A percentile compares a stretch with the other conserved stretches of the same genome.
Evolutionary conservation across 192 early-diverging fungal species (phyloP).

Genomic region (Rhizoclosmatium globosum): DNA sequence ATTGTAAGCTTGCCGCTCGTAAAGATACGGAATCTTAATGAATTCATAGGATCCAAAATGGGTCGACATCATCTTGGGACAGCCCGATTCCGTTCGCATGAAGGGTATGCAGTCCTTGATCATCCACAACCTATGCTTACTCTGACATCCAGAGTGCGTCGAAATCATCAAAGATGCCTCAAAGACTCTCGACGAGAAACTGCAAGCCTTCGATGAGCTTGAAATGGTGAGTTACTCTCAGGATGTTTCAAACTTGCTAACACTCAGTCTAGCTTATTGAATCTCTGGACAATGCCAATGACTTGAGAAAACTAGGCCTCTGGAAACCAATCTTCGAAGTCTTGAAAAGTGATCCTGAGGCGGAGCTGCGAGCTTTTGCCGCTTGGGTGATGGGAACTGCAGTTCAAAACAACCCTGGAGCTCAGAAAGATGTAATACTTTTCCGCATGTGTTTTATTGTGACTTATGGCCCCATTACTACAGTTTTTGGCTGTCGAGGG

Average conservation of each 20-base stretch:
- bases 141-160: slow-evolving; percentile 70
- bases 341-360: slow-evolving; percentile 54
- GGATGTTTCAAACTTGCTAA: background rate
- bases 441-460: background rate
- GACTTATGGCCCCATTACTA: background rate
- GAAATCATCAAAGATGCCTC: slow-evolving; percentile 68
- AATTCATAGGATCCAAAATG: slow-evolving; percentile 77
- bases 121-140: background rate
- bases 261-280: slow-evolving; percentile 67
- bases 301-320: slow-evolving; percentile 87
- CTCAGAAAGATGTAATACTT: slow-evolving; percentile 72
- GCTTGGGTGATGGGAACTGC: slow-evolving; percentile 95
- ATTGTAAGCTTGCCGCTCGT: slow-evolving; percentile 15
- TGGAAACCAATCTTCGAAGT: slow-evolving; percentile 81
- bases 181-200: slow-evolving; percentile 70
- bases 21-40: background rate
- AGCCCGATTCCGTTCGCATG: slow-evolving; percentile 88
- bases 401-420: slow-evolving; percentile 90
- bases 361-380: slow-evolving; percentile 69
- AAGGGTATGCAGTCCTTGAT: slow-evolving; percentile 49
- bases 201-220: slow-evolving; percentile 89
- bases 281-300: slow-evolving; percentile 89
- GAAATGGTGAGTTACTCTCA: slow-evolving; percentile 66
- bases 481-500: slow-evolving; percentile 52
- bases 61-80: slow-evolving; percentile 93